These are phyloP conservation scores for Cornus kousa DNA, from an alignment of 148 eudicot species.

Conservation along the genomic window DNA sequence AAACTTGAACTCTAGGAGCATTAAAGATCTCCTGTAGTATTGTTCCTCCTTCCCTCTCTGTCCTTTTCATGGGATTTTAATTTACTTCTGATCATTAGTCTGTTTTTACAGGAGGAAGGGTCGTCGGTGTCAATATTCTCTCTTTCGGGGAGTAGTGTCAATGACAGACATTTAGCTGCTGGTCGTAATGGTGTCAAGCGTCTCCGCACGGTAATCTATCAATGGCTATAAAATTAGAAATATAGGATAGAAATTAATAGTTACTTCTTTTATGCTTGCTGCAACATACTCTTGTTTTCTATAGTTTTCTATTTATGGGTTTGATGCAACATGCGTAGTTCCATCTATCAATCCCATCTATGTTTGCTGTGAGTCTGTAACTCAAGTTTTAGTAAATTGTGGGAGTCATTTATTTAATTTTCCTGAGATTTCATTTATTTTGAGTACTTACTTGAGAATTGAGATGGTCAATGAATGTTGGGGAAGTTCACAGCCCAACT, in stretches of 20 bases:
- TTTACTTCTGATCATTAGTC: constrained; percentile 11
- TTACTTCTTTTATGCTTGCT: neutral
- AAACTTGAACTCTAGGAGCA: neutral
- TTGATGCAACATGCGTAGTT: neutral
- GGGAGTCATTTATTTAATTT: neutral
- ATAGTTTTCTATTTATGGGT: neutral
- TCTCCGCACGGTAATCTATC: constrained; percentile 72
- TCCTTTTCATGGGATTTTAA: neutral
- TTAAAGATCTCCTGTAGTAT: neutral
- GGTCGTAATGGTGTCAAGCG: constrained; percentile 99
- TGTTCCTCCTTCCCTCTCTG: neutral
- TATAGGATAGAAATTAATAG: neutral
- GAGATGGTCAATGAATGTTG: neutral
- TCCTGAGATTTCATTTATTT: neutral
- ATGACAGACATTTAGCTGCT: constrained; percentile 92
- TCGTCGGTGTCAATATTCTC: constrained; percentile 87
- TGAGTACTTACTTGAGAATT: neutral
- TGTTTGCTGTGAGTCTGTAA: neutral
- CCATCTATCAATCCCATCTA: neutral
- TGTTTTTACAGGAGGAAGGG: constrained; percentile 77
- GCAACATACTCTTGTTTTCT: neutral
- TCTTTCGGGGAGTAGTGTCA: constrained; percentile 71
- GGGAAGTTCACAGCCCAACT: neutral
- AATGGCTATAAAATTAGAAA: neutral
- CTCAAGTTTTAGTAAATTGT: neutral